Conservation (phyloP, 2,329 filamentous ascomycete genomes). For the Diaporthe citriasiana region DNA sequence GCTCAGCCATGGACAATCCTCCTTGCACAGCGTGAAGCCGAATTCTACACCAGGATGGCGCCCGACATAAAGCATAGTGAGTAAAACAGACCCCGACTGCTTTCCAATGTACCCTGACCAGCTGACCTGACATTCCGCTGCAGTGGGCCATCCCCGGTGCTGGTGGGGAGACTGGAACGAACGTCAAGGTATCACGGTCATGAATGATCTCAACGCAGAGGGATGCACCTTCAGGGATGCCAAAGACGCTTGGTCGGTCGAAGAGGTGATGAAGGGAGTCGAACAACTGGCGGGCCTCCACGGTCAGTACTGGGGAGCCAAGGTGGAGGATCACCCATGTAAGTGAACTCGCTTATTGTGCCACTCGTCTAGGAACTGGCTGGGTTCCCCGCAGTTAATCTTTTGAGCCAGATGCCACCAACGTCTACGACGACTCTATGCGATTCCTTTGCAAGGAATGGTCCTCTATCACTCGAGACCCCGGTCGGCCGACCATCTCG, state of each 20-base stretch:
- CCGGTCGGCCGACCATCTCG: background rate
- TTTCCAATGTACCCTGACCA: background rate
- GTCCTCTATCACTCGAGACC: background rate
- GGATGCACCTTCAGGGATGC: constrained; percentile 5
- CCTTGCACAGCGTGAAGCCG: constrained; percentile 27
- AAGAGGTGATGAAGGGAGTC: background rate
- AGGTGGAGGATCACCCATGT: background rate
- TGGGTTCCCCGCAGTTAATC: background rate
- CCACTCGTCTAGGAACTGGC: no score
- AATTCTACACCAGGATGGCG: constrained; percentile 14
- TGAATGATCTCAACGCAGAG: constrained; percentile 13
- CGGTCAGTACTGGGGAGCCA: background rate
- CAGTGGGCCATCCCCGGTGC: background rate
- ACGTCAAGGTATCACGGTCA: constrained; percentile 5
- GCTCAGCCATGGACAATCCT: constrained; percentile 27
- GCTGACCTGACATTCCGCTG: background rate
- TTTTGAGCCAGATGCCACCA: background rate
- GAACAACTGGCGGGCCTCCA: background rate
- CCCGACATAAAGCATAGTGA: background rate
- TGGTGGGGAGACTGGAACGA: constrained; percentile 16
- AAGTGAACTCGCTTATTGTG: background rate
- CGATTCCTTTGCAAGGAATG: background rate
- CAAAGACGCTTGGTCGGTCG: background rate
- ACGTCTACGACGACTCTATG: background rate
- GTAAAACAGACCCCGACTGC: background rate